Evolutionary conservation across 257 asterid genomes (phyloP).

Genomic region (Phtheirospermum japonicum): DNA sequence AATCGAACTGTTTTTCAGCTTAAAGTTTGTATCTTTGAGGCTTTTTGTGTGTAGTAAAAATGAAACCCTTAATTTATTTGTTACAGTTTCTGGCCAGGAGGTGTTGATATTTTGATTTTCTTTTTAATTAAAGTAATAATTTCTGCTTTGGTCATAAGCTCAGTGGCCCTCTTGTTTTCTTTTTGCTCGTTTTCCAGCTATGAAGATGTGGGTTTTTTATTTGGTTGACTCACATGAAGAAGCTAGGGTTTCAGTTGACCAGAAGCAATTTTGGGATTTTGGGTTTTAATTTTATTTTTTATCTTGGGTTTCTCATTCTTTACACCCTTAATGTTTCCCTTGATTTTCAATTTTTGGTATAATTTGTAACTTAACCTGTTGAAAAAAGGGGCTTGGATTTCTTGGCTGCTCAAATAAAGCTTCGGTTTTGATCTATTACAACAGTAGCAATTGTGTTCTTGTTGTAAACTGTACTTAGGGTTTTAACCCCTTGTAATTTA

Average conservation of each 20-base stretch:
- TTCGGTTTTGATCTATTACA: conserved; percentile 29
- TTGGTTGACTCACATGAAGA: conserved; percentile 35
- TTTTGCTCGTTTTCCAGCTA: conserved; percentile 26
- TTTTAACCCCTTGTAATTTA: conserved; percentile 10
- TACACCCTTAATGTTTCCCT: background rate
- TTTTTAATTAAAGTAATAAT: conserved; percentile 1
- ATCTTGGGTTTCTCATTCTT: conserved; percentile 23
- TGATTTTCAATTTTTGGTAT: conserved; percentile 7
- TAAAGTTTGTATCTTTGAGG: conserved; percentile 27
- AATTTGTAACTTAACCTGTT: background rate
- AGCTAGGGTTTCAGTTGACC: conserved; percentile 44
- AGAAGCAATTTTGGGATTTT: conserved; percentile 18
- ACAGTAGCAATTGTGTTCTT: conserved; percentile 21
- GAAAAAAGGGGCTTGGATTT: conserved; percentile 6
- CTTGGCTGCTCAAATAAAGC: background rate
- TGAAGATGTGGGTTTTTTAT: conserved; percentile 29
- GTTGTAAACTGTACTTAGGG: conserved; percentile 26
- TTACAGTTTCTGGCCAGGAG: conserved; percentile 14
- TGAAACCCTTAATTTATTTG: conserved; percentile 21
- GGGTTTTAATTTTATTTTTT: conserved; percentile 22
- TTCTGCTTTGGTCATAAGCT: conserved; percentile 23
- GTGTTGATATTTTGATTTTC: conserved; percentile 23
- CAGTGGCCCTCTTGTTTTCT: conserved; percentile 27
- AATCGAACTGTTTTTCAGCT: conserved; percentile 22
- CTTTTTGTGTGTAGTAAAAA: conserved; percentile 16